These are phyloP conservation scores for Calonectria honghensis DNA, from an alignment of 2,329 filamentous ascomycete species.

Conservation along the genomic window DNA sequence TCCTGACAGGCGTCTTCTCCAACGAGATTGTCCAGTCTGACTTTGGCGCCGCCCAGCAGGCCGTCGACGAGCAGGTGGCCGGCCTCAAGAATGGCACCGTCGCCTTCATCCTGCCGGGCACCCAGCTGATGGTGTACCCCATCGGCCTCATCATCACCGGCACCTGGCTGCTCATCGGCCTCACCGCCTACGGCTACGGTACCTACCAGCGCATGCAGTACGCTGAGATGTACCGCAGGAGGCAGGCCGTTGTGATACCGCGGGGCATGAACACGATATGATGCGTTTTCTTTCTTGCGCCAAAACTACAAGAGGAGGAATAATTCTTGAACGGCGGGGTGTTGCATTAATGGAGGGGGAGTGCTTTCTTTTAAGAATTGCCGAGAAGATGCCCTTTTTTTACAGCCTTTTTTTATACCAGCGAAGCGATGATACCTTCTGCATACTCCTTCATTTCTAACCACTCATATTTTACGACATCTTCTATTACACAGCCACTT, in stretches of 20 bases:
- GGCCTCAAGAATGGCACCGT: conserved; percentile 70
- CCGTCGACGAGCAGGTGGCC: conserved; percentile 68
- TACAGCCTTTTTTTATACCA: conserved; percentile 35
- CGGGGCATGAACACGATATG: conserved; percentile 42
- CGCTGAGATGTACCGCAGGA: conserved; percentile 76
- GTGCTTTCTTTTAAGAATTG: conserved; percentile 27
- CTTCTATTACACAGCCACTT: conserved; percentile 47
- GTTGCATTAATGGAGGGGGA: conserved; percentile 30
- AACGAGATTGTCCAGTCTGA: conserved; percentile 72
- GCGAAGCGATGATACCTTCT: conserved; percentile 39
- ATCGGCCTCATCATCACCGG: conserved; percentile 80
- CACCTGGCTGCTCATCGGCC: conserved; percentile 76
- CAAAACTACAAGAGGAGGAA: not conserved
- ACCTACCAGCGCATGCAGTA: conserved; percentile 81
- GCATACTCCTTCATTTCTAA: conserved; percentile 24
- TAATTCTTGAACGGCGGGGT: not conserved
- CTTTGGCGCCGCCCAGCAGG: conserved; percentile 68
- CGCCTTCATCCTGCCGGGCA: conserved; percentile 82
- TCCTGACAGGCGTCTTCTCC: conserved; percentile 83
- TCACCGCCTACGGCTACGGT: conserved; percentile 76
- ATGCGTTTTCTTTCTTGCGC: not conserved
- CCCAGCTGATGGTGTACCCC: conserved; percentile 81
- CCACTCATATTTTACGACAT: conserved; percentile 38
- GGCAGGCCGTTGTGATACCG: conserved; percentile 45
- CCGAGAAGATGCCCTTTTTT: conserved; percentile 32